Evolutionary conservation across 2,329 filamentous ascomycete genomes (phyloP).

Genomic region (Paecilomyces dactylethromorphus): DNA sequence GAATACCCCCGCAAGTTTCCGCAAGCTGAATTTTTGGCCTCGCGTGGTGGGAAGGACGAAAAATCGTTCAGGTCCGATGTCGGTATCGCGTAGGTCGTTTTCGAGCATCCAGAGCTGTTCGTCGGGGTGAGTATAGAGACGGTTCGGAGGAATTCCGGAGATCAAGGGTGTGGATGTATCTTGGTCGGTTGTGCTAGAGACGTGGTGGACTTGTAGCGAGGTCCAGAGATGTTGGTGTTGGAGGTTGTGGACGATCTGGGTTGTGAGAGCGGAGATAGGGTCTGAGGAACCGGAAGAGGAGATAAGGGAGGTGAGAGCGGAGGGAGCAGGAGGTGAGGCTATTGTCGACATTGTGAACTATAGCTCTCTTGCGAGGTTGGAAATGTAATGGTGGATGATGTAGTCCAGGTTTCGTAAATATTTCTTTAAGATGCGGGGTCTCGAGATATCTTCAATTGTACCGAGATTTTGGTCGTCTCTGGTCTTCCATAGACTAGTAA

Average conservation of each 20-base stretch:
- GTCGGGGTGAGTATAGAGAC: conserved; percentile 58
- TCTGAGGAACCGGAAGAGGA: conserved; percentile 17
- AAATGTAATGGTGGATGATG: conserved; percentile 9
- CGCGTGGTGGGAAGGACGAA: conserved; percentile 56
- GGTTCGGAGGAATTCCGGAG: conserved; percentile 55
- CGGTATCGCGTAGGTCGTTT: conserved; percentile 40
- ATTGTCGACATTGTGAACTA: conserved; percentile 1
- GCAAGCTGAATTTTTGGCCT: conserved; percentile 54
- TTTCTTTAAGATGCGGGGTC: background rate
- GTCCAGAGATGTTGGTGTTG: conserved; percentile 58
- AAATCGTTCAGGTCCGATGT: conserved; percentile 45
- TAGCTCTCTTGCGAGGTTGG: conserved; percentile 1
- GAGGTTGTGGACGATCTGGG: conserved; percentile 58
- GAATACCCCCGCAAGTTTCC: conserved; percentile 50
- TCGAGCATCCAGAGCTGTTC: conserved; percentile 57
- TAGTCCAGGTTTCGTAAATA: background rate
- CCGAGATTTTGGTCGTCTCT: background rate
- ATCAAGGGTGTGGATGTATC: conserved; percentile 40
- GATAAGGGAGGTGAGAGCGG: conserved; percentile 37
- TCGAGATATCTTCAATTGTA: background rate
- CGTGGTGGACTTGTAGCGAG: conserved; percentile 44
- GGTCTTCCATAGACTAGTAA: background rate
- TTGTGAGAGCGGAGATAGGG: conserved; percentile 41
- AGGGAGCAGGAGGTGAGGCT: conserved; percentile 18
- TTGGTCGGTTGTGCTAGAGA: conserved; percentile 1